These are phyloP conservation scores for Aschersonia sp. DNA, from an alignment of 2,329 filamentous ascomycete genomes.

Conservation along the genomic window DNA sequence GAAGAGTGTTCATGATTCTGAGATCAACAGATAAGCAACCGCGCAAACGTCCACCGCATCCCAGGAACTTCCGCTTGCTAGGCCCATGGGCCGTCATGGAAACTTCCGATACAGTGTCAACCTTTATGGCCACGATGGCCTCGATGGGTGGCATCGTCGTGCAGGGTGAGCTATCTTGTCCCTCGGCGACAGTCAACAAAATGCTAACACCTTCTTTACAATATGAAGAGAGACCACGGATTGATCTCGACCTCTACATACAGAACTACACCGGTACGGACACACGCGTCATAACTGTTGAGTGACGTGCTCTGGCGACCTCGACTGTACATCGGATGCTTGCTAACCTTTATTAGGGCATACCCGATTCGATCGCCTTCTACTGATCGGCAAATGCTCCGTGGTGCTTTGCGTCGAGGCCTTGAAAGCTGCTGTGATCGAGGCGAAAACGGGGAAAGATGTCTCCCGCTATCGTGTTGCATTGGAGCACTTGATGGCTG, in stretches of 20 bases:
- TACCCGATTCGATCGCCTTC: conserved; percentile 67
- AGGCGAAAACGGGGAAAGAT: conserved; percentile 67
- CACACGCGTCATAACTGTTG: too few relatives aligned
- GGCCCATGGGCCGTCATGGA: too few relatives aligned
- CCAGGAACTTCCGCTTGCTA: too few relatives aligned
- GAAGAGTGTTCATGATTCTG: background rate
- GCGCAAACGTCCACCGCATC: too few relatives aligned
- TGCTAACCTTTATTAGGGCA: conserved; percentile 42
- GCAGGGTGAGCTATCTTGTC: conserved; percentile 20
- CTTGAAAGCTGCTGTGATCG: conserved; percentile 58
- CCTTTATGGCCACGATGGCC: conserved; percentile 32
- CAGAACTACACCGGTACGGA: conserved; percentile 67
- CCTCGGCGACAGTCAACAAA: background rate
- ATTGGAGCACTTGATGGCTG: conserved; percentile 47
- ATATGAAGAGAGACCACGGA: conserved; percentile 43
- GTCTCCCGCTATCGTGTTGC: conserved; percentile 56
- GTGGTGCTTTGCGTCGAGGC: conserved; percentile 66
- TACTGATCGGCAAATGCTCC: conserved; percentile 68
- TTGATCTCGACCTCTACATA: conserved; percentile 85
- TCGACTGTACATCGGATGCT: background rate
- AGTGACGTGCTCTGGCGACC: conserved; percentile 6
- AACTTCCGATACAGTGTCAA: conserved; percentile 12
- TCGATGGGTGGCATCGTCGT: conserved; percentile 31
- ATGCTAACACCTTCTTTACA: background rate
- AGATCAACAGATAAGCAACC: too few relatives aligned